Evolutionary conservation across 768 basidiomycete genomes (phyloP).

Genomic region (Stropharia rugosoannulata): DNA sequence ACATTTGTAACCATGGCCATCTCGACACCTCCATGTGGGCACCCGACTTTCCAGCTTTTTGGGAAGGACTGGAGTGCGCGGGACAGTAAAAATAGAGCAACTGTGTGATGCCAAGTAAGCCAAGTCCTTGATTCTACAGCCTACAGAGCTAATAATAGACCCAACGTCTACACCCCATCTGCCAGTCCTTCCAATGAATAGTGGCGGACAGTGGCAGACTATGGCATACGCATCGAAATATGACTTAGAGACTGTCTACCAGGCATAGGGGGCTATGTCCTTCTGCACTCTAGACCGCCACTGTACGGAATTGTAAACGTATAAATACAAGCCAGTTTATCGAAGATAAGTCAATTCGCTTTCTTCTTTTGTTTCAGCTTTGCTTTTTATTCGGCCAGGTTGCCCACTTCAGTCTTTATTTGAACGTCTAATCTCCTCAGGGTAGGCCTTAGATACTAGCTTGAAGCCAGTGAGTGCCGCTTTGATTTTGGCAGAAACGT

Average conservation of each 20-base stretch:
- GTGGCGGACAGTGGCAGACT: no score
- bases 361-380: conserved; percentile 15
- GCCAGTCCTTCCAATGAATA: no score
- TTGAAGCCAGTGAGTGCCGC: conserved; percentile 23
- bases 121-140: conserved; percentile 7
- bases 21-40: conserved; percentile 13
- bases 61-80: background rate
- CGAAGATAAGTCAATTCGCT: conserved; percentile 11
- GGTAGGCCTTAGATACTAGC: conserved; percentile 30
- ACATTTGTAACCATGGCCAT: conserved; percentile 18
- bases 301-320: no score
- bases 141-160: background rate
- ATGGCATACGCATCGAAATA: no score
- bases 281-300: no score
- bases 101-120: conserved; percentile 8
- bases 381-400: conserved; percentile 37
- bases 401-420: conserved; percentile 35
- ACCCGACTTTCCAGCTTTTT: background rate
- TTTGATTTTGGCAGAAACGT: background rate
- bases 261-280: no score
- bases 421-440: conserved; percentile 24
- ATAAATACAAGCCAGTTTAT: no score
- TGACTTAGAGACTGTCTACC: no score
- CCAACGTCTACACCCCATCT: no score
- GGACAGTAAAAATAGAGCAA: background rate